Evolutionary conservation across 208 protist species (phyloP), one percentile per base, ranked within the genome.

Genomic region (Sergeia podlipaevii): DNA sequence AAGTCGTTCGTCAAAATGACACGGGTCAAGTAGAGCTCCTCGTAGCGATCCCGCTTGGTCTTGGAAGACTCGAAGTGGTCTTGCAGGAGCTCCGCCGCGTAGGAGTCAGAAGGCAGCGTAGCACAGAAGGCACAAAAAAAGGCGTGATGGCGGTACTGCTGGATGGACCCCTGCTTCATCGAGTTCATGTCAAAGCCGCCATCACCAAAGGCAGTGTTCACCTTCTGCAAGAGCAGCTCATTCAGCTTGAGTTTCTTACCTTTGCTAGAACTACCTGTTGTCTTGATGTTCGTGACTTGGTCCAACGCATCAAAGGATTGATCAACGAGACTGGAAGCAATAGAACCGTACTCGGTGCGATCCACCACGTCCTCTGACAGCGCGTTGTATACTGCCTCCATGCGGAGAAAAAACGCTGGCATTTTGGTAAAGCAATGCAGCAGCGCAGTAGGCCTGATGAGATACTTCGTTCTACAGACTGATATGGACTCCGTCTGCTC

Each of bases 101-200:
- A 84, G 43, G 68, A 71, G 23, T 67, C 47, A 13, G 56, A 56
- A 3, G 79, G 65, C 30, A 95, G 53, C 3, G 82, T 78, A 2
- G 56, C 65, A 65, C 81, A 95, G 46, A 92, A 83, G 45, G 79
- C 71, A 56, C 88, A 95, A 62, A 95, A 95, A 65, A 92, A 95
- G 26, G 84, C 76, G 51, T 95, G 88, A 42, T 95, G 88, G 21
- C 88, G 84, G 57, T 89, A 91, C 60, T 95, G 84, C 65, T 86
- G 74, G 42, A 95, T 75, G 48, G 85, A 89, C 20, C 74, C 74
- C 26, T 68, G 77, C 65, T 90, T 90, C 20, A 85, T 55, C 3
- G 81, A 77, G 23, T 26, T 57, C 21, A 68, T 69, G 48, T 78
- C 70, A 43, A 60, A 64, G 4, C 52, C 65, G 53, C 57, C 39